Percentiles rank a stretch among this genome's conserved stretches.
These are phyloP conservation scores for Yarrowia sp. DNA, from an alignment of 805 yeast species.

Conservation along the genomic window DNA sequence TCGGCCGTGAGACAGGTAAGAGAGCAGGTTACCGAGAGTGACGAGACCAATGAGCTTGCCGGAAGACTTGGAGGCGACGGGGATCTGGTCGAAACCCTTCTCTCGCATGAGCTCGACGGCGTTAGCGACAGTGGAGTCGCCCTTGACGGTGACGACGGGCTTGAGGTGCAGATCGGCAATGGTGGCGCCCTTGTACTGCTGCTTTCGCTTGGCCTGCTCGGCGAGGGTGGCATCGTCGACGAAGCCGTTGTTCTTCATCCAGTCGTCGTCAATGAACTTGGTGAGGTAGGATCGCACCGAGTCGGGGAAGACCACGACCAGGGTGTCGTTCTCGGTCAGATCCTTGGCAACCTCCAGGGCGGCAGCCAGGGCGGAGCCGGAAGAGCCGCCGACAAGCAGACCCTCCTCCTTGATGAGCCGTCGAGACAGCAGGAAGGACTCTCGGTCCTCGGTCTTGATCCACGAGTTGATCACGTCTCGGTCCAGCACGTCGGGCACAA, in stretches of 20 bases:
- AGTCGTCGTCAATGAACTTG: slow-evolving; percentile 88
- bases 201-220: slow-evolving; percentile 50
- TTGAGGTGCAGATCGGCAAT: slow-evolving; percentile 74
- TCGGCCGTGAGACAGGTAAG: slow-evolving; percentile 67
- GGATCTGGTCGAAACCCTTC: slow-evolving; percentile 85
- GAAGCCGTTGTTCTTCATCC: slow-evolving; percentile 83
- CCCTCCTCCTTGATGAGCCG: slow-evolving; percentile 86
- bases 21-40: slow-evolving; percentile 74
- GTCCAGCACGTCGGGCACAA: slow-evolving; percentile 79
- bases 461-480: slow-evolving; percentile 72
- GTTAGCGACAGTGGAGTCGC: slow-evolving; percentile 63
- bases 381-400: slow-evolving; percentile 86
- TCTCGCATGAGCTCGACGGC: slow-evolving; percentile 74
- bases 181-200: slow-evolving; percentile 59
- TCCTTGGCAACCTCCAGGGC: slow-evolving; percentile 72
- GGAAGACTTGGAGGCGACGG: slow-evolving; percentile 63
- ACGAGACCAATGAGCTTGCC: slow-evolving; percentile 77
- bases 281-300: slow-evolving; percentile 85
- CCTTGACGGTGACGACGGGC: slow-evolving; percentile 78
- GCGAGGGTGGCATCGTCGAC: slow-evolving; percentile 60
- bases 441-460: slow-evolving; percentile 86
- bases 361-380: slow-evolving; percentile 84
- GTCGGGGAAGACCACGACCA: slow-evolving; percentile 86
- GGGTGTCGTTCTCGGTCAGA: slow-evolving; percentile 72
- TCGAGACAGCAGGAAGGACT: slow-evolving; percentile 79